Evolutionary conservation across 148 eudicot species (phyloP), one percentile per base, ranked within the genome.

Genomic region (Diospyros lotus): DNA sequence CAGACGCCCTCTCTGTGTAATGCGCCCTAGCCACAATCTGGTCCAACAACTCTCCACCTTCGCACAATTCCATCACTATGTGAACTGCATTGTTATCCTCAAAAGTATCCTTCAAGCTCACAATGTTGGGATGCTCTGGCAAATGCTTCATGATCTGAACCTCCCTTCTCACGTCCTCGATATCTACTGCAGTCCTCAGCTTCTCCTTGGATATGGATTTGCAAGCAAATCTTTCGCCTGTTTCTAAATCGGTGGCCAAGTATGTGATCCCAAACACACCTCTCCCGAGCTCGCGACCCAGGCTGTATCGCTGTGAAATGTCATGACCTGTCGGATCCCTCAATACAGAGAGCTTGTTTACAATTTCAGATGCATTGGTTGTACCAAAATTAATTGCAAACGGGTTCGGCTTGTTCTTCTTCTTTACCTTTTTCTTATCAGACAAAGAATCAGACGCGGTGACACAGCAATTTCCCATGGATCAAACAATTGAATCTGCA

Each of bases 1-100:
- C 86, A 42, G 90, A 87, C 10, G 87, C 87, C 58, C 87, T 77
- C 77, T 87, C 90, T 0, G 90, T 87, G 60, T 87, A 87, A 78
- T 87, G 86, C 18, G 87, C 90, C 78, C 90, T 87, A 0, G 90
- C 87, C 17, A 87, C 90, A 42, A 87, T 87, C 76, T 86, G 74
- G 59, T 87, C 90, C 5, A 87, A 87, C 56, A 87, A 70, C 76
- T 87, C 90, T 14, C 90, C 90, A 2, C 90, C 90, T 72, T 87
- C 90, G 48, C 90, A 87, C 48, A 87, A 76, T 53, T 87, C 90
- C 90, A 87, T 87, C 41, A 82, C 90, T 45, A 87, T 84, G 73
- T 87, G 86, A 54, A 87, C 87, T 10, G 84, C 90, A 64, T 53
- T 76, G 39, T 84, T 81, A 77, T 87, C 90, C 86, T 87, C 90